Conservation (phyloP, 805 yeast species). For the Kodamaea jinghongensis region DNA sequence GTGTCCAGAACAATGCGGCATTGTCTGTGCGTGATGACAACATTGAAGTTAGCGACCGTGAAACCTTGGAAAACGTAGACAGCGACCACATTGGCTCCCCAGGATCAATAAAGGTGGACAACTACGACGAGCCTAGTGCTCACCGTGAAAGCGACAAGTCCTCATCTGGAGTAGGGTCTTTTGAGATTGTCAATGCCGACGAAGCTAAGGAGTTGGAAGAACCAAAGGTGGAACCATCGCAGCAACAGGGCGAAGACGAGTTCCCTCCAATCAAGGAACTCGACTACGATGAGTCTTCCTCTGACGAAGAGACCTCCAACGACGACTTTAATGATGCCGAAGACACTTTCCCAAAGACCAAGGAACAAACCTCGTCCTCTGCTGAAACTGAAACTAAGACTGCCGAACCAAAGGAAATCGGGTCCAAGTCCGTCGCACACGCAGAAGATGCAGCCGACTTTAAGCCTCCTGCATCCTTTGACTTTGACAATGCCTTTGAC, state of each 20-base stretch:
- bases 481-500: slow-evolving; percentile 37
- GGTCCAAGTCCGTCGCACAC: not conserved
- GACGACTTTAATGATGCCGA: slow-evolving; percentile 38
- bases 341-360: slow-evolving; percentile 20
- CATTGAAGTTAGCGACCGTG: slow-evolving; percentile 43
- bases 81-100: no score
- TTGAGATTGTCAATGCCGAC: slow-evolving; percentile 52
- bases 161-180: slow-evolving; percentile 50
- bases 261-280: slow-evolving; percentile 63
- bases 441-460: no score
- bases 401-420: not conserved
- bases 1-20: slow-evolving; percentile 90
- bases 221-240: slow-evolving; percentile 3
- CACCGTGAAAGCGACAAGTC: slow-evolving; percentile 33
- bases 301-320: slow-evolving; percentile 31
- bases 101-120: slow-evolving; percentile 8
- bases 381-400: not conserved
- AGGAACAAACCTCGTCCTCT: not conserved
- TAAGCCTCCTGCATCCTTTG: slow-evolving; percentile 13
- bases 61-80: slow-evolving; percentile 27
- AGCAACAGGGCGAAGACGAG: slow-evolving; percentile 36
- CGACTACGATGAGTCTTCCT: slow-evolving; percentile 46
- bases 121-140: slow-evolving; percentile 4
- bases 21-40: slow-evolving; percentile 80
- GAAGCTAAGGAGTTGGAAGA: slow-evolving; percentile 31